Evolutionary conservation across 192 early-diverging fungal genomes (phyloP).

Genomic region (Umbelopsis sp.): DNA sequence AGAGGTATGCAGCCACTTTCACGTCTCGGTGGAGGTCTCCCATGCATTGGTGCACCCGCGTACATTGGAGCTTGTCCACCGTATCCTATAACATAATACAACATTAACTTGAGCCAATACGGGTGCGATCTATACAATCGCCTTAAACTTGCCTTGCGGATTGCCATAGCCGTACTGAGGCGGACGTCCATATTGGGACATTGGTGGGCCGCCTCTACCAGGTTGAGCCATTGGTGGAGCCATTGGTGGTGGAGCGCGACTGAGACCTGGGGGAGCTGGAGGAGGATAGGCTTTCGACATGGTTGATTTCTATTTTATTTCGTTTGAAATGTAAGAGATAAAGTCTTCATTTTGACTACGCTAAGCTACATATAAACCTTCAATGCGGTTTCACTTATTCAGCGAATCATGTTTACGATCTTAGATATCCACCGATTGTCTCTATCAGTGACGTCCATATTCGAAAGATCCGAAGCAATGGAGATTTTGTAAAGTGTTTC

Average conservation of each 20-base stretch:
- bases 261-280: neutral
- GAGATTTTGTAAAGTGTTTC: no score
- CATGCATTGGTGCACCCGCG: no score
- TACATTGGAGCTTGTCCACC: neutral
- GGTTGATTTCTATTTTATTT: neutral
- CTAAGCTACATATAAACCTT: neutral
- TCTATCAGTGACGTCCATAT: neutral
- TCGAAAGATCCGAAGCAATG: neutral
- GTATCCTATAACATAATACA: neutral
- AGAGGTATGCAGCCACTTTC: neutral
- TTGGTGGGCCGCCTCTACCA: neutral
- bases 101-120: no score
- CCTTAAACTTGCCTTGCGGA: no score
- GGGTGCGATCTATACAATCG: no score
- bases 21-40: neutral
- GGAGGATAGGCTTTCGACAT: neutral
- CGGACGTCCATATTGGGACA: neutral
- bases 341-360: neutral
- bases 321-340: neutral
- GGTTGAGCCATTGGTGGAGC: neutral
- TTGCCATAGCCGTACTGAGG: neutral
- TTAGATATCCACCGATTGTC: neutral
- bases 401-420: neutral
- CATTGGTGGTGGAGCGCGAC: no score
- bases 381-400: constrained; percentile 4